Evolutionary conservation across 169 alveolate species (phyloP).

Genomic region (Amoebophrya sp.): DNA sequence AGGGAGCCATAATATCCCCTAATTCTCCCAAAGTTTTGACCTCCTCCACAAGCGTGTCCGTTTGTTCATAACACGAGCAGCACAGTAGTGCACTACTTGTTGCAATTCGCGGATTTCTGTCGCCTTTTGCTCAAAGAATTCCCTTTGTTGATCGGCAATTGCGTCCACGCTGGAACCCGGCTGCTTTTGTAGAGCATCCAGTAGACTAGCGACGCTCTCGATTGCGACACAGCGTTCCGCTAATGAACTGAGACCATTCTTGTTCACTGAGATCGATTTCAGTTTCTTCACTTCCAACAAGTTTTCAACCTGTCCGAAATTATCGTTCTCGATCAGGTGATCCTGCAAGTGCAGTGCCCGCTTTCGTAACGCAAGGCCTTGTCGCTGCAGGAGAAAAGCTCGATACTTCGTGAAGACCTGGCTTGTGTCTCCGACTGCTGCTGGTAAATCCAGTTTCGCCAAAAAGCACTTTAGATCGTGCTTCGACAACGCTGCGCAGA

Average conservation of each 20-base stretch:
- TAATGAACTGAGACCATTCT: background rate
- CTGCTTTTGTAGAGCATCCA: background rate
- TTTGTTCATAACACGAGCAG: too few relatives aligned
- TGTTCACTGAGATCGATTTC: background rate
- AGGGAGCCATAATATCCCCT: too few relatives aligned
- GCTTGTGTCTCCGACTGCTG: background rate
- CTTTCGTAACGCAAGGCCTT: background rate
- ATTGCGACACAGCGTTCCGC: background rate
- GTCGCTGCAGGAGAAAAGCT: background rate
- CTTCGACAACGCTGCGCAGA: background rate
- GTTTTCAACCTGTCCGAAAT: background rate
- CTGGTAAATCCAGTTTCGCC: background rate
- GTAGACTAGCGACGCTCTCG: background rate
- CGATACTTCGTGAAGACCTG: background rate
- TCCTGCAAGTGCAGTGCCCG: background rate
- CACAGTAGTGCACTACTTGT: background rate
- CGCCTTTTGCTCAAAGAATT: background rate
- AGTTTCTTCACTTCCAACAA: background rate
- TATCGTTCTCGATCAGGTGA: background rate
- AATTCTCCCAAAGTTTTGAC: too few relatives aligned
- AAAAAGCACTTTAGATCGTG: background rate
- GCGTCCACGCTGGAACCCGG: background rate
- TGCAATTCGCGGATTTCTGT: background rate
- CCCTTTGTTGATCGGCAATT: background rate
- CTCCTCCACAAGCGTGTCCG: too few relatives aligned